Evolutionary conservation across 768 basidiomycete species (phyloP), one percentile per base, ranked within the genome.

Genomic region (Mycena belliarum): DNA sequence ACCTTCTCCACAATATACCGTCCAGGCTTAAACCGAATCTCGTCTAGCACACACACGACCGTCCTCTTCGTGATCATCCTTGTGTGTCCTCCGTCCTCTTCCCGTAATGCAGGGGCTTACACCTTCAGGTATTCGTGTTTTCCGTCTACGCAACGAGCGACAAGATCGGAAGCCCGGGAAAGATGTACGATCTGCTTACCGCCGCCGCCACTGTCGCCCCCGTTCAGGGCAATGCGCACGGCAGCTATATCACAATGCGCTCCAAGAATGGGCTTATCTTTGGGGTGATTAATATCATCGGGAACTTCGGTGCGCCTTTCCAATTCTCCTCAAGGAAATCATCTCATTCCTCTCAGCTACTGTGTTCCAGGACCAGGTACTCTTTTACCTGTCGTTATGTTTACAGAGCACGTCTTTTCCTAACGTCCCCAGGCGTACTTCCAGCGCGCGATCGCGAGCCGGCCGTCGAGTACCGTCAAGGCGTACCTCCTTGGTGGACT

Each of bases 21-120:
- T 47, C 49, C 15, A 14, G 21, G n/a, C 28, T 23, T 49, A 15
- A 25, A 8, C 18, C 52, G 4, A 26, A 20, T n/a, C 15, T 21
- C 24, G 24, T 54, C 60, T 55, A 94, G 91, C 74, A 91, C 91
- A 0, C 93, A 95, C 69, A 95, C 94, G 0, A 78, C 86, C 0
- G 87, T 95, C 45, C 83, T 98, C 45, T 93, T 94, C 66, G 84
- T 84, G 41, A 92, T 98, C 71, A 91, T 97, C 71, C 79, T 95
- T 62, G 73, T 75, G 55, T 25, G 70, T 57, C 24, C 1, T 10
- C 8, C 8, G 6, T 33, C 14, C 32, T 32, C 29, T 26, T 10
- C n/a, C 32, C 37, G 18, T n/a, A 4, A 14, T 9, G 9, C 29
- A 41, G 4, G 14, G 32, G 26, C 59, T 56, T 38, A n/a, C 10